These are phyloP conservation scores for Gonium pectorale DNA, from an alignment of 139 green algal species.

Conservation along the genomic window DNA sequence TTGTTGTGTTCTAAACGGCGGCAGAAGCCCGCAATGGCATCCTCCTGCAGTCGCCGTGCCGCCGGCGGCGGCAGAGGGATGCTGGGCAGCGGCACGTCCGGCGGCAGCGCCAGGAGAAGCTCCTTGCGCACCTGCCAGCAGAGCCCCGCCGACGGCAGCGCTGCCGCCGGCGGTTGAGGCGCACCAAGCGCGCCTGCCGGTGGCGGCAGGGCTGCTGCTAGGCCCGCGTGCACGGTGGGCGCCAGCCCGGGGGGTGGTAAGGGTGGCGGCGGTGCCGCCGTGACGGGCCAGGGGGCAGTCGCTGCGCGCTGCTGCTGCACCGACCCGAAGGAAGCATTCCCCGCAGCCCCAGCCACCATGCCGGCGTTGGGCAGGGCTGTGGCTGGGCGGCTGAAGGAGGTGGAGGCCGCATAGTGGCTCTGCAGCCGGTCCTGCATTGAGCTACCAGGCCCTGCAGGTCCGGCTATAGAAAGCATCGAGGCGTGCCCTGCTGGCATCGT, in stretches of 20 bases:
- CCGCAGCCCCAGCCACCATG: too few species aligned
- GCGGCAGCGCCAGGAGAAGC: not conserved
- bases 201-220: not conserved
- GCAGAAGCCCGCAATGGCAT: not conserved
- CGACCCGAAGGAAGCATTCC: too few species aligned
- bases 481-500: too few species aligned
- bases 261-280: not conserved
- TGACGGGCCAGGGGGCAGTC: not conserved
- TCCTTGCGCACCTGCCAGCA: conserved; percentile 1
- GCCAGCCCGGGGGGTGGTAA: too few species aligned
- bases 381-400: not conserved
- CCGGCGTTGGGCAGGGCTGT: too few species aligned
- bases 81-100: not conserved
- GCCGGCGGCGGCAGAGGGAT: conserved; percentile 3
- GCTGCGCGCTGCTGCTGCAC: not conserved
- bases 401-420: conserved; percentile 26
- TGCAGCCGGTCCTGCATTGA: conserved; percentile 6
- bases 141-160: not conserved
- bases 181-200: not conserved
- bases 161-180: too few species aligned
- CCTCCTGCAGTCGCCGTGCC: not conserved
- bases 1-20: conserved; percentile 12
- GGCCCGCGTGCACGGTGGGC: too few species aligned
- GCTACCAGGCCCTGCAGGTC: too few species aligned
- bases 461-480: too few species aligned